These are phyloP conservation scores for Aleurites moluccanus DNA, from an alignment of 441 rosid species.

Conservation along the genomic window DNA sequence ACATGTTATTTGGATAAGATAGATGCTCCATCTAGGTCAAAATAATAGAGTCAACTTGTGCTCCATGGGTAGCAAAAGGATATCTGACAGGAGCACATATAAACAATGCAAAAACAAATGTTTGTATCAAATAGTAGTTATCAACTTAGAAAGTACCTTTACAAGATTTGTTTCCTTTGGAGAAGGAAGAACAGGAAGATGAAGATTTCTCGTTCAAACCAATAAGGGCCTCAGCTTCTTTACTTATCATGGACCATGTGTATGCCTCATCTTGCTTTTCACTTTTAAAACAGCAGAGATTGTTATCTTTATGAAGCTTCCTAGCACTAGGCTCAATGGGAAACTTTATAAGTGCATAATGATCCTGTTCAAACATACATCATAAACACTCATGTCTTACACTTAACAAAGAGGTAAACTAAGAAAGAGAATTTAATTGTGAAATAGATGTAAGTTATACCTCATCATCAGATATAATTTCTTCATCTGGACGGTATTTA, in stretches of 20 bases:
- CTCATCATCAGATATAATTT: slow-evolving; percentile 49
- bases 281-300: slow-evolving; percentile 24
- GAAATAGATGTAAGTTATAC: slow-evolving; percentile 26
- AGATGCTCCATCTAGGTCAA: slow-evolving; percentile 3
- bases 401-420: slow-evolving; percentile 1
- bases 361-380: slow-evolving; percentile 30
- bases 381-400: not conserved
- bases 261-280: slow-evolving; percentile 32
- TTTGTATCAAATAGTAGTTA: not conserved
- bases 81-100: not conserved
- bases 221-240: slow-evolving; percentile 45
- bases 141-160: slow-evolving; percentile 43
- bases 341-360: slow-evolving; percentile 20
- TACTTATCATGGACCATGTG: slow-evolving; percentile 37
- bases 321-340: slow-evolving; percentile 21
- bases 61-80: slow-evolving; percentile 5
- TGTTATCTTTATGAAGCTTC: slow-evolving; percentile 22
- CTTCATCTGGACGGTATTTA: slow-evolving; percentile 31
- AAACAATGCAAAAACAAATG: not conserved
- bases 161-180: slow-evolving; percentile 40
- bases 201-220: slow-evolving; percentile 40
- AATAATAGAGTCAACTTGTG: not conserved
- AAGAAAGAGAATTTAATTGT: not conserved
- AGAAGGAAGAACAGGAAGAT: slow-evolving; percentile 35
- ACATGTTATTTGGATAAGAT: not conserved